Evolutionary conservation across 2,329 filamentous ascomycete species (phyloP), one percentile per base, ranked within the genome.

Genomic region (Claviceps quebecensis): DNA sequence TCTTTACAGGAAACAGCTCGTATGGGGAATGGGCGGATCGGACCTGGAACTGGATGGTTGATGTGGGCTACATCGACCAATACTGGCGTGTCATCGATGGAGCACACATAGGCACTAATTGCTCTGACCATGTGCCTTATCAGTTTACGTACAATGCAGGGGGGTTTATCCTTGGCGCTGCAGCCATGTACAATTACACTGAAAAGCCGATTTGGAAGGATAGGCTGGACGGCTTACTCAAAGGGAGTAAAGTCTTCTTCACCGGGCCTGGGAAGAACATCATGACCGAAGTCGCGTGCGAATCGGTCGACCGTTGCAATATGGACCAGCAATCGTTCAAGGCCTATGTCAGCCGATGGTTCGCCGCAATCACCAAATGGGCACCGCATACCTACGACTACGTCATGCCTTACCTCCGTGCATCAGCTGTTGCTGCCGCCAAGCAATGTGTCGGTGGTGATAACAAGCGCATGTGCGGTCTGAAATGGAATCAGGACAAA

Each of bases 21-120:
- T 95, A 94, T 62, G 74, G 78, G 1, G 77, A 87, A 5, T 93
- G 86, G 87, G 87, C 87, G 0, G 77, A 81, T 19, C 81, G 70
- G 57, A 77, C 79, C 1, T 95, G 86, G 70, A 73, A 86, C 48
- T 87, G 84, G 84, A 81, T 80, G 65, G 62, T 65, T 3, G 63
- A 60, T 6, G 68, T 80, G 45, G 71, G 77, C 0, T 74, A 87
- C 50, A 75, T 87, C 54, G 72, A 80, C 59, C 49, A 74, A 6
- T 69, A 75, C 3, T 85, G 77, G 62, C 71, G 75, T 47, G 70
- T 86, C 17, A 84, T 74, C 57, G 83, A 84, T 57, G 83, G 83
- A 37, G 74, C 75, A 5, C 73, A 79, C 49, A 75, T 75, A 37
- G 66, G 67, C 5, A 67, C 68, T 34, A 78, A 83, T 57, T 86